Conservation (phyloP, 2,329 filamentous ascomycete species). For the Tolypocladium tropicale region DNA sequence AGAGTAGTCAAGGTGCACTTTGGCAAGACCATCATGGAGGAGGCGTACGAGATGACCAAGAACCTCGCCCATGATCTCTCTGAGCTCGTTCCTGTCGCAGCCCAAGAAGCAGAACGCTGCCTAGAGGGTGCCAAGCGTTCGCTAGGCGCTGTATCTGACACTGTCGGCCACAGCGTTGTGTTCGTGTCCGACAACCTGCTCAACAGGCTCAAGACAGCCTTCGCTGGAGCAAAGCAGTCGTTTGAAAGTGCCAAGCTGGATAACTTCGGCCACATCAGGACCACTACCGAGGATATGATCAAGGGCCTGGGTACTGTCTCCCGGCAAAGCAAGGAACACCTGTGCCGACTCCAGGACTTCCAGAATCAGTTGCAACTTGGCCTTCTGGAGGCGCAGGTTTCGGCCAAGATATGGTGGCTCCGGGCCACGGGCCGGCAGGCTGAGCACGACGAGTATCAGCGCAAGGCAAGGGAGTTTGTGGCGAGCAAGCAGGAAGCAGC, state of each 20-base stretch:
- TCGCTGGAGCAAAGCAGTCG: conserved; percentile 12
- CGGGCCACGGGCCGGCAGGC: conserved; percentile 38
- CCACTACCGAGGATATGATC: conserved; percentile 9
- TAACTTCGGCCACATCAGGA: conserved; percentile 8
- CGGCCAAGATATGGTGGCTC: conserved; percentile 47
- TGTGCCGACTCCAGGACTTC: conserved; percentile 14
- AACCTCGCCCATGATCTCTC: conserved; percentile 31
- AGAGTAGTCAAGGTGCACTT: conserved; percentile 53
- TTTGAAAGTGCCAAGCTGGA: conserved; percentile 10
- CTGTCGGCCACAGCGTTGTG: conserved; percentile 11
- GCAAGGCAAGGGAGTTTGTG: conserved; percentile 34
- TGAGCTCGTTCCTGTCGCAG: conserved; percentile 27
- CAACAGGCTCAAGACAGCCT: conserved; percentile 10
- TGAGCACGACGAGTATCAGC: conserved; percentile 34
- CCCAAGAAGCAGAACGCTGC: conserved; percentile 26
- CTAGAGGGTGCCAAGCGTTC: conserved; percentile 23
- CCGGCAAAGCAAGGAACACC: conserved; percentile 9
- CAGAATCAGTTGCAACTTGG: conserved; percentile 32
- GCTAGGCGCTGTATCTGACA: conserved; percentile 19
- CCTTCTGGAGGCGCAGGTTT: conserved; percentile 43
- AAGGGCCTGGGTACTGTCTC: conserved; percentile 8
- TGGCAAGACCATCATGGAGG: conserved; percentile 35
- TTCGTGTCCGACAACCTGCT: conserved; percentile 17
- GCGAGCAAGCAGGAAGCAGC: conserved; percentile 24
- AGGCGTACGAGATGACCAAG: conserved; percentile 33